phyloP scores from a whole-genome alignment of 805 yeast species.

The Kodamaea restingae region DNA sequence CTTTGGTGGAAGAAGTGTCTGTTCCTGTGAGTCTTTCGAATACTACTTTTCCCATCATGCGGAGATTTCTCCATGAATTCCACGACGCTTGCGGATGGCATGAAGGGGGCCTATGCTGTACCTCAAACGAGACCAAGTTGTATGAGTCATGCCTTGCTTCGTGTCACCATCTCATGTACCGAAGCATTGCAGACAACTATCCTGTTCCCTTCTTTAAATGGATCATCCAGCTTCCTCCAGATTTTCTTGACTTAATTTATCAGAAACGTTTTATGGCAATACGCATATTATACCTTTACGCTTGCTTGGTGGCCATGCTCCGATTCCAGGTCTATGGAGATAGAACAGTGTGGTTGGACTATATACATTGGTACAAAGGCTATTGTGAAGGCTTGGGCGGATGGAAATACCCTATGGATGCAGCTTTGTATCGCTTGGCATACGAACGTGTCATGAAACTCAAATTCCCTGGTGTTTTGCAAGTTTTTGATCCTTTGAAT shows the following conservation, averaged over 20 bases:
- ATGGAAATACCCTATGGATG: slow-evolving; percentile 15
- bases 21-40: background rate
- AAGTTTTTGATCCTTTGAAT: slow-evolving; percentile 4
- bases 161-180: slow-evolving; percentile 14
- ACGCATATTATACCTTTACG: slow-evolving; percentile 20
- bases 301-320: slow-evolving; percentile 17
- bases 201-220: slow-evolving; percentile 33
- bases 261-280: slow-evolving; percentile 22
- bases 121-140: background rate
- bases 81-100: background rate
- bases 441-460: slow-evolving; percentile 1
- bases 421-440: slow-evolving; percentile 9
- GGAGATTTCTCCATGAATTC: background rate
- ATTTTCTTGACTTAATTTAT: slow-evolving; percentile 18
- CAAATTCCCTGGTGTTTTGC: slow-evolving; percentile 1
- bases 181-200: slow-evolving; percentile 16
- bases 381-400: slow-evolving; percentile 11
- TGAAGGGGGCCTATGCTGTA: background rate
- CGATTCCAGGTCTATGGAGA: slow-evolving; percentile 20
- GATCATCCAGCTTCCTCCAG: slow-evolving; percentile 16
- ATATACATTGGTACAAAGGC: slow-evolving; percentile 17
- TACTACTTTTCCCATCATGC: slow-evolving; percentile 1
- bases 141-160: slow-evolving; percentile 6
- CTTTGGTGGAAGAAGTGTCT: background rate
- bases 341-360: slow-evolving; percentile 29